Evolutionary conservation across 163 green algal genomes (phyloP).

Genomic region (Scenedesmus sp.): DNA sequence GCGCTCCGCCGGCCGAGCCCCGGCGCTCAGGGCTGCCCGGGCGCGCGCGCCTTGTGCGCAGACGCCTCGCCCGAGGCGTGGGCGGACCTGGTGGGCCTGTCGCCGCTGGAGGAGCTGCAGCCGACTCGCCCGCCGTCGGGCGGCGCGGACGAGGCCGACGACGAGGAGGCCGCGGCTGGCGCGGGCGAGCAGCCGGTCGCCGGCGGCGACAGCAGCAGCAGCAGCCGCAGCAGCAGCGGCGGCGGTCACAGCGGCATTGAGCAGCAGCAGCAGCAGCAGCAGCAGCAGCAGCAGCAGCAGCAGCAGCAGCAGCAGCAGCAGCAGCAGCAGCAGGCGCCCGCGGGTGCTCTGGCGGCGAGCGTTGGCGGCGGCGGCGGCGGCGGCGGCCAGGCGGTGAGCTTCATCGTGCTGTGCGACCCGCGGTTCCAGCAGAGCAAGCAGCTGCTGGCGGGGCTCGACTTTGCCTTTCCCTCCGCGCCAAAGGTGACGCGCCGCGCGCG

Average conservation of each 20-base stretch:
- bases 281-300: constrained; percentile 18
- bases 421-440: constrained; percentile 33
- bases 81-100: constrained; percentile 42
- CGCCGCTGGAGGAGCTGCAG: constrained; percentile 4
- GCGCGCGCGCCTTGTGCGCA: not conserved
- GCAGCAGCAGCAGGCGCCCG: constrained; percentile 5
- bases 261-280: constrained; percentile 27
- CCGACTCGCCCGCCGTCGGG: not conserved
- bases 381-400: too few relatives aligned
- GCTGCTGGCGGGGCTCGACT: constrained; percentile 47
- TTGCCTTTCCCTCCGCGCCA: constrained; percentile 34
- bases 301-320: not conserved
- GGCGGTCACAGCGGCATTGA: too few relatives aligned
- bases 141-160: not conserved
- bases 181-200: not conserved
- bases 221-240: not conserved
- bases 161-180: not conserved
- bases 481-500: constrained; percentile 25
- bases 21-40: too few relatives aligned
- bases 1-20: too few relatives aligned
- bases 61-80: constrained; percentile 42
- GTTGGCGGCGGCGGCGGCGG: not conserved
- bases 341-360: not conserved
- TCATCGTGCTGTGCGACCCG: constrained; percentile 44
- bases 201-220: constrained; percentile 13